Percentiles rank a stretch among this genome's conserved stretches.
phyloP scores from a whole-genome alignment of 441 rosid species.

The Gossypium laxum region DNA sequence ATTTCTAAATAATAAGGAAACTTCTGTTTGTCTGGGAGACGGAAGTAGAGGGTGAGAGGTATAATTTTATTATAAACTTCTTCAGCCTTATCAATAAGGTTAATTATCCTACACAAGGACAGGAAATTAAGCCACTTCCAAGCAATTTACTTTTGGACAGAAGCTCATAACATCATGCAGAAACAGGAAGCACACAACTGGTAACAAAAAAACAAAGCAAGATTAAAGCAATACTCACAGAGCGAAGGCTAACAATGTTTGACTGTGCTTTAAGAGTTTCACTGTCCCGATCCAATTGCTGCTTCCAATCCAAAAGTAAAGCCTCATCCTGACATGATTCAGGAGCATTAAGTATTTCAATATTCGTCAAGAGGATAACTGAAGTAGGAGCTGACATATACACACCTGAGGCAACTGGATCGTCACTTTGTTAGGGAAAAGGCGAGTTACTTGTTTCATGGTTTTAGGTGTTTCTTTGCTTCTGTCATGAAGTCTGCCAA shows the following conservation, averaged over 20 bases:
- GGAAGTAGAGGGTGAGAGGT: background rate
- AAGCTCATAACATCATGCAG: background rate
- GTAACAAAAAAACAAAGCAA: background rate
- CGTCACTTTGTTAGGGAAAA: conserved; percentile 85
- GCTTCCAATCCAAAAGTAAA: conserved; percentile 89
- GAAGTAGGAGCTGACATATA: background rate
- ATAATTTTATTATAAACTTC: background rate
- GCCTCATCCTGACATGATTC: conserved; percentile 64
- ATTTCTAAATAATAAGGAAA: background rate
- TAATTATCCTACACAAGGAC: background rate
- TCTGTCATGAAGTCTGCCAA: conserved; percentile 79
- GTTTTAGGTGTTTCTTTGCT: conserved; percentile 83
- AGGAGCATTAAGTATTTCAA: conserved; percentile 17
- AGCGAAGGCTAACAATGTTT: conserved; percentile 51
- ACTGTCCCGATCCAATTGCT: conserved; percentile 75
- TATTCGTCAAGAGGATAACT: background rate
- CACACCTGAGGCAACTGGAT: conserved; percentile 92
- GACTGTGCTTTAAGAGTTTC: conserved; percentile 85
- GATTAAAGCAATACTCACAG: conserved; percentile 40
- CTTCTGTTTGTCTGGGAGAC: background rate
- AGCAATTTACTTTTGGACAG: background rate
- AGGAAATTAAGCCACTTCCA: background rate
- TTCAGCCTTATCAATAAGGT: background rate
- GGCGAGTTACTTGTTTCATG: conserved; percentile 78
- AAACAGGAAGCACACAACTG: background rate